These are phyloP conservation scores for Colletotrichum tropicale DNA, from an alignment of 2,329 filamentous ascomycete genomes.

Conservation along the genomic window DNA sequence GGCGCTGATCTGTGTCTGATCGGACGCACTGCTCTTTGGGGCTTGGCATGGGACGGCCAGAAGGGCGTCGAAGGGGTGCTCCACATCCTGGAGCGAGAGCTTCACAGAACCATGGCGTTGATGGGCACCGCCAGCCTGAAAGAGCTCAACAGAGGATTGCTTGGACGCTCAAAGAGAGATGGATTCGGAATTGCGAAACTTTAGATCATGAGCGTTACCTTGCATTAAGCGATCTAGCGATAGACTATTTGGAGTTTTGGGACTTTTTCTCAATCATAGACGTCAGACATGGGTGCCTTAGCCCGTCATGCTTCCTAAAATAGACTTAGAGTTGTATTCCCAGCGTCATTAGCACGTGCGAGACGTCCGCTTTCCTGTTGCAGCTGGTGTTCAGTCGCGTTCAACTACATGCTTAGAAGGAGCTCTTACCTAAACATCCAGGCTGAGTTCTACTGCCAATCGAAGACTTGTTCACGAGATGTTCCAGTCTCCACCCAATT, in stretches of 20 bases:
- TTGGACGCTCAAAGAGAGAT: slow-evolving; percentile 1
- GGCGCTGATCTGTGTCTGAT: slow-evolving; percentile 15
- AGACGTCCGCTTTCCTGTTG: background rate
- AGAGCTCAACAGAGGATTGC: slow-evolving; percentile 5
- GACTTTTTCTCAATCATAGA: background rate
- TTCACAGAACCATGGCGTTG: slow-evolving; percentile 10
- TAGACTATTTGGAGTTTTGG: background rate
- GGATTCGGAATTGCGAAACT: slow-evolving; percentile 14
- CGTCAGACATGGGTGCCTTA: background rate
- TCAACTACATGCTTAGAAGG: background rate
- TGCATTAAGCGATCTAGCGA: background rate
- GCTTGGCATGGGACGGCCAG: slow-evolving; percentile 16
- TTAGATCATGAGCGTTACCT: background rate
- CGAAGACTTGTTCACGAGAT: background rate
- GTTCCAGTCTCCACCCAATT: background rate
- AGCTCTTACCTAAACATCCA: background rate
- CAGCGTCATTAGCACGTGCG: rapidly evolving
- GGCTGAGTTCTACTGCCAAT: background rate
- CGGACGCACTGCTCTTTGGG: slow-evolving; percentile 16
- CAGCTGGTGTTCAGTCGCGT: background rate
- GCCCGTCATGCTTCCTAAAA: background rate
- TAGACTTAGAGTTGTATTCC: background rate
- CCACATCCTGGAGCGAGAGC: slow-evolving; percentile 11
- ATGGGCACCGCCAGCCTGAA: slow-evolving; percentile 11
- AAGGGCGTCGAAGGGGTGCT: slow-evolving; percentile 20